Percentiles rank a stretch among this genome's conserved stretches.
Conservation (phyloP, 2,329 filamentous ascomycete species). For the Colletotrichum phormii region DNA sequence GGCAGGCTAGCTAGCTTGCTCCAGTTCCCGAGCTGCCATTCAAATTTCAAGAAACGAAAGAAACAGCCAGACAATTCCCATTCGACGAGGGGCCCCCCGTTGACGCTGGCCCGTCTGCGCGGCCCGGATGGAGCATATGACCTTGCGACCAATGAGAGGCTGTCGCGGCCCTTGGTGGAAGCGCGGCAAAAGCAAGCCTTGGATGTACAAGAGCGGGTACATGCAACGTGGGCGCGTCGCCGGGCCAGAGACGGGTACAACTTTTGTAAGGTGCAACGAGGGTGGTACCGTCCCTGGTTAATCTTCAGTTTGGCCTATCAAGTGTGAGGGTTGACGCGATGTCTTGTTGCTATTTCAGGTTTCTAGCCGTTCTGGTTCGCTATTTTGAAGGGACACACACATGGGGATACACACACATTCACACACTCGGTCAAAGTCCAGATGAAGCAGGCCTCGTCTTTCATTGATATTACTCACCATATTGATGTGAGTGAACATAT, state of each 20-base stretch:
- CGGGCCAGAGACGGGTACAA: conserved; percentile 10
- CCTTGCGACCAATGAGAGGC: conserved; percentile 13
- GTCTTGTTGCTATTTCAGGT: conserved; percentile 25
- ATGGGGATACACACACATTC: too few relatives aligned
- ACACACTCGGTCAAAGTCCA: background rate
- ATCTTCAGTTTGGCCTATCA: conserved; percentile 5
- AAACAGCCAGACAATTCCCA: conserved; percentile 8
- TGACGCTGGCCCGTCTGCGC: conserved; percentile 25
- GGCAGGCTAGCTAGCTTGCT: background rate
- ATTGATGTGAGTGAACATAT: background rate
- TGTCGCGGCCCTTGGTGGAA: conserved; percentile 2
- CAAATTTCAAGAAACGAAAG: background rate
- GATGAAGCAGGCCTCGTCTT: background rate
- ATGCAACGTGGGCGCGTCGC: conserved; percentile 34
- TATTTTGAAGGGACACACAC: background rate
- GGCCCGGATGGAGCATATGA: conserved; percentile 14
- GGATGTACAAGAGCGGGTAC: conserved; percentile 28
- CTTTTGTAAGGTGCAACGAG: too few relatives aligned
- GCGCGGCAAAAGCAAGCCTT: conserved; percentile 36
- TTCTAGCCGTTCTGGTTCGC: conserved; percentile 7
- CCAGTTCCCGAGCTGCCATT: background rate
- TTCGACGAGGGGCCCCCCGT: background rate
- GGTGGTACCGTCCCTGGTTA: background rate
- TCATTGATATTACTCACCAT: background rate
- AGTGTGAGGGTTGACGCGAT: conserved; percentile 11